A percentile compares a stretch with the other conserved stretches of the same genome.
These are phyloP conservation scores for Populus euphratica DNA, from an alignment of 345 rosid genomes.

Conservation along the genomic window DNA sequence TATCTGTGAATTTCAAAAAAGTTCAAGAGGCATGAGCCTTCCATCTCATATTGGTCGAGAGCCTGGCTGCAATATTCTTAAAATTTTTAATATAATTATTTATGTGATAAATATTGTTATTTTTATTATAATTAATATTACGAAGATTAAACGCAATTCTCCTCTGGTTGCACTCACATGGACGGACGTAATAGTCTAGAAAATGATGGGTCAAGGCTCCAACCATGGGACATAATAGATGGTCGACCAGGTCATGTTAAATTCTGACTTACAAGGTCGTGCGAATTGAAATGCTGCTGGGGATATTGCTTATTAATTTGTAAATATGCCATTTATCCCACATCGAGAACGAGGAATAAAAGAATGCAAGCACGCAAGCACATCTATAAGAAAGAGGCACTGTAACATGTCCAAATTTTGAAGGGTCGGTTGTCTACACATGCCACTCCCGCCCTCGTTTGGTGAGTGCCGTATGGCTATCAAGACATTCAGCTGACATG, in stretches of 20 bases:
- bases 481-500: constrained; percentile 91
- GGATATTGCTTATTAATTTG: background rate
- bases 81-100: too few species aligned
- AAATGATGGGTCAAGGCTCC: background rate
- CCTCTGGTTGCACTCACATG: too few species aligned
- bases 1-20: background rate
- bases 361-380: background rate
- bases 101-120: too few species aligned
- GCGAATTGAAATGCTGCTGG: background rate
- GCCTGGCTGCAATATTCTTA: background rate
- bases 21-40: background rate
- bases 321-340: constrained; percentile 2
- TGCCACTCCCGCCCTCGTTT: constrained; percentile 48
- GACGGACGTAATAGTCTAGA: background rate
- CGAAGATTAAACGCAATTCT: too few species aligned
- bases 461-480: constrained; percentile 89
- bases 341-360: background rate
- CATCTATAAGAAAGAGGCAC: background rate
- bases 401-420: rapidly evolving
- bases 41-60: background rate
- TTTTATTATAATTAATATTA: too few species aligned
- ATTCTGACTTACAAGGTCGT: background rate
- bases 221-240: background rate
- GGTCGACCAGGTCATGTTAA: background rate
- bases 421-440: constrained; percentile 95